These are phyloP conservation scores for Rhododendron kiyosumense DNA, from an alignment of 148 eudicot genomes.

Conservation along the genomic window DNA sequence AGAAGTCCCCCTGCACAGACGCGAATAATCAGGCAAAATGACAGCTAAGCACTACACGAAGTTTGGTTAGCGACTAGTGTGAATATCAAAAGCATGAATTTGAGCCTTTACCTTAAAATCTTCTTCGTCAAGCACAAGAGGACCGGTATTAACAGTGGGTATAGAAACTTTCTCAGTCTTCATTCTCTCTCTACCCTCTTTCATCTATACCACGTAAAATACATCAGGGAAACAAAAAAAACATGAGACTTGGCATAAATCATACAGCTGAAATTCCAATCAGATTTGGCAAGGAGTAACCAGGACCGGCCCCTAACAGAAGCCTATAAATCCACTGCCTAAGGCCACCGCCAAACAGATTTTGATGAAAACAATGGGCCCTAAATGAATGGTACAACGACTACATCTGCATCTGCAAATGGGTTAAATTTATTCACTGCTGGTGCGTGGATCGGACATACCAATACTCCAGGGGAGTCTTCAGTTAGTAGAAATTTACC, in stretches of 20 bases:
- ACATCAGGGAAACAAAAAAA: background rate
- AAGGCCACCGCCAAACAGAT: background rate
- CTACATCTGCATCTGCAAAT: background rate
- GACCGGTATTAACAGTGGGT: conserved; percentile 41
- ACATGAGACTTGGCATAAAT: background rate
- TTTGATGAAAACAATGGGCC: background rate
- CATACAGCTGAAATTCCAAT: background rate
- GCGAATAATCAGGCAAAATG: background rate
- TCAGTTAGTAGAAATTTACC: background rate
- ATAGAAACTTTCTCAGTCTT: conserved; percentile 29
- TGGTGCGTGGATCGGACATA: background rate
- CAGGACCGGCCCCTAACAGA: background rate
- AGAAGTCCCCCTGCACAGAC: conserved; percentile 74
- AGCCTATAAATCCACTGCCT: background rate
- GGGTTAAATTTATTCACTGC: background rate
- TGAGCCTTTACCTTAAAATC: conserved; percentile 71
- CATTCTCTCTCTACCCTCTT: conserved; percentile 38
- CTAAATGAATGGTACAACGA: background rate
- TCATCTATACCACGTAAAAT: conserved; percentile 24
- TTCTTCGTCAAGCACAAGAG: conserved; percentile 78
- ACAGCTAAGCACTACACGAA: background rate
- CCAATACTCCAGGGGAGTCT: background rate
- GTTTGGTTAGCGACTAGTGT: background rate
- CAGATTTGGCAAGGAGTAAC: background rate
- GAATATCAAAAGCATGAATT: background rate